These are phyloP conservation scores for Ophioceras dolichostomum DNA, from an alignment of 2,329 filamentous ascomycete species.

Conservation along the genomic window DNA sequence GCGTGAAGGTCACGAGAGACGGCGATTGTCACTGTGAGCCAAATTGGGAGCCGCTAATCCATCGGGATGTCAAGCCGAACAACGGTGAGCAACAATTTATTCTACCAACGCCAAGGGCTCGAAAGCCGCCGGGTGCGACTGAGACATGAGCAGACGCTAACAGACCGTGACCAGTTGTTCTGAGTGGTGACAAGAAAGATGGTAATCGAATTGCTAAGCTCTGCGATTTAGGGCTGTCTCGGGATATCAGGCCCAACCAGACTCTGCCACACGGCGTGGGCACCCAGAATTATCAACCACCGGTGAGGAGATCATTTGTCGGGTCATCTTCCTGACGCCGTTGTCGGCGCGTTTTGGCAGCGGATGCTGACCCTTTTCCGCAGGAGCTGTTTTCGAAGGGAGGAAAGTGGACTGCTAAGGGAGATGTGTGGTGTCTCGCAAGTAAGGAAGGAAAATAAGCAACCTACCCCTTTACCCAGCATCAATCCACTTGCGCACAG, in stretches of 20 bases:
- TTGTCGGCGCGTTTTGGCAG: no score
- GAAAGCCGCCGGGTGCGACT: no score
- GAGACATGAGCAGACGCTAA: no score
- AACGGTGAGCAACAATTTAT: neutral
- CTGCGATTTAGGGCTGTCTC: neutral
- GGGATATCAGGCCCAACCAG: neutral
- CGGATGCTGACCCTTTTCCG: no score
- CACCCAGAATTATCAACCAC: neutral
- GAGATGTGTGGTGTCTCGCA: neutral
- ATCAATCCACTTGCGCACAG: no score
- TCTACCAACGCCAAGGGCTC: no score
- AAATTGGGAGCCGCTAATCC: neutral
- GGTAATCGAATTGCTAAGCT: neutral
- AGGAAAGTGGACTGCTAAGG: neutral
- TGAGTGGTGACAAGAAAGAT: no score
- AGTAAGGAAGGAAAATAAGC: neutral
- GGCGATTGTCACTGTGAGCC: neutral
- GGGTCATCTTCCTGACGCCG: no score
- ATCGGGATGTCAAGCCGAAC: neutral
- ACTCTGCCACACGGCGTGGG: neutral
- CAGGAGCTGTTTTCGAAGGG: neutral
- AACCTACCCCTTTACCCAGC: neutral
- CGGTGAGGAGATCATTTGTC: no score
- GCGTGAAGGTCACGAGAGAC: neutral
- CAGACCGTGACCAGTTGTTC: no score